Evolutionary conservation across 1,284 basidiomycete genomes (phyloP), one percentile per base, ranked within the genome.

Genomic region (Boletus semigastroideus): DNA sequence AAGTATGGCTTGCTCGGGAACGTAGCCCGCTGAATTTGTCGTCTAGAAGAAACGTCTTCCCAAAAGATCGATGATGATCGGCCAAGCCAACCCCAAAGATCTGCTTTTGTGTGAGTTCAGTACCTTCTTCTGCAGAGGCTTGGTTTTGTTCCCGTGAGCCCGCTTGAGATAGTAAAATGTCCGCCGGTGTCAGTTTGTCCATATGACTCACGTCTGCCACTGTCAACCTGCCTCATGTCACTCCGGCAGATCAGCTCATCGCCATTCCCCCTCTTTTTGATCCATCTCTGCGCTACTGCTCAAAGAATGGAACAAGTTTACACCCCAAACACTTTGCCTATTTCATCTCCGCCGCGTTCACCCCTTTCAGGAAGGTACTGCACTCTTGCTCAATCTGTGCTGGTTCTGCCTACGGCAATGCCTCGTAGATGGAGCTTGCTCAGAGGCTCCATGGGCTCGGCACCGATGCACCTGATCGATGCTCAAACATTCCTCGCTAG

Each of bases 331-430:
- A 52, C 51, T 52, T 40, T 46, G 50, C 37, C 41, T 42, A 43
- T 48, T 70, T 66, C 68, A 66, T 70, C 56, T 70, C 68, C 65
- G 65, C 64, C 59, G 28, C 27, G 20, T 45, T 48, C 40, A 46
- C 11, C 67, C 55, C 43, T 1, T 66, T 64, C 49, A 14, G 62
- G 67, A 56, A 67, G 42, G 52, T 37, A 30, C 39, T 36, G 33
- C 52, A 49, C 19, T 31, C 11, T 47, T 63, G 25, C 68, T 60
- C 14, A 47, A 65, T 69, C 37, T 43, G 51, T 54, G 14, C 16
- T 5, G 51, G 54, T 70, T 66, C 68, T 69, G 38, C 54, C 65
- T 64, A 64, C 66, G 54, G 62, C 46, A 58, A 46, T 50, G 31
- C 27, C 27, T 44, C 52, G 31, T 14, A 11, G 12, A 31, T 31